These are phyloP conservation scores for Sugiyamaella xylanicola DNA, from an alignment of 1,139 yeast species.

Conservation along the genomic window DNA sequence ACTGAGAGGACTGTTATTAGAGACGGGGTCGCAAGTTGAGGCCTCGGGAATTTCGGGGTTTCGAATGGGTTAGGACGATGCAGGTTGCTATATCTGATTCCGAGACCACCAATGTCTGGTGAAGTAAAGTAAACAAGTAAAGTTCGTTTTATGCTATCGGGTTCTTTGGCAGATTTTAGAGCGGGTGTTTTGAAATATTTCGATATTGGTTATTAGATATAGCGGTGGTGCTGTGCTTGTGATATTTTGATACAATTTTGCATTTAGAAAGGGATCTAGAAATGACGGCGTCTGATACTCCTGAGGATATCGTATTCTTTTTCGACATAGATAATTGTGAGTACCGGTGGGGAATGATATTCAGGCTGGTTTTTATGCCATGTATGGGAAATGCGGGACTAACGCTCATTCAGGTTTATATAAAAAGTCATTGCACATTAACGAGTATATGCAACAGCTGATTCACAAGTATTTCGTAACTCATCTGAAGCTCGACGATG, in stretches of 20 bases:
- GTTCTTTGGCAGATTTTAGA: too few relatives aligned
- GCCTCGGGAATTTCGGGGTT: neutral
- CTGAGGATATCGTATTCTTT: constrained; percentile 55
- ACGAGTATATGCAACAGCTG: constrained; percentile 82
- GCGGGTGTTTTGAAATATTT: too few relatives aligned
- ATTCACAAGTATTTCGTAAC: constrained; percentile 80
- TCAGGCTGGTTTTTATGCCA: neutral
- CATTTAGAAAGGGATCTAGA: neutral
- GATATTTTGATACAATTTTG: too few relatives aligned
- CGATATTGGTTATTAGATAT: too few relatives aligned
- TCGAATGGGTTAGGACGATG: neutral
- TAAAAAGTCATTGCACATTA: constrained; percentile 69
- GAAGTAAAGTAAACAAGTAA: neutral
- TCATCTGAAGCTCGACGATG: constrained; percentile 61
- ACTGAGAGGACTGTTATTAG: too few relatives aligned
- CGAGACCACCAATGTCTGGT: neutral
- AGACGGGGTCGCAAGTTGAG: too few relatives aligned
- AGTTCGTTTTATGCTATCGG: neutral
- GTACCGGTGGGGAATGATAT: constrained; percentile 13
- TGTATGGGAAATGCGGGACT: constrained; percentile 3
- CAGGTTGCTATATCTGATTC: neutral
- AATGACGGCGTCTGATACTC: neutral
- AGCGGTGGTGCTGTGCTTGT: too few relatives aligned
- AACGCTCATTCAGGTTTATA: constrained; percentile 51
- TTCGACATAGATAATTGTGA: constrained; percentile 89